Evolutionary conservation across 257 asterid genomes (phyloP), one percentile per base, ranked within the genome.

Genomic region (Solanum tacnaense): DNA sequence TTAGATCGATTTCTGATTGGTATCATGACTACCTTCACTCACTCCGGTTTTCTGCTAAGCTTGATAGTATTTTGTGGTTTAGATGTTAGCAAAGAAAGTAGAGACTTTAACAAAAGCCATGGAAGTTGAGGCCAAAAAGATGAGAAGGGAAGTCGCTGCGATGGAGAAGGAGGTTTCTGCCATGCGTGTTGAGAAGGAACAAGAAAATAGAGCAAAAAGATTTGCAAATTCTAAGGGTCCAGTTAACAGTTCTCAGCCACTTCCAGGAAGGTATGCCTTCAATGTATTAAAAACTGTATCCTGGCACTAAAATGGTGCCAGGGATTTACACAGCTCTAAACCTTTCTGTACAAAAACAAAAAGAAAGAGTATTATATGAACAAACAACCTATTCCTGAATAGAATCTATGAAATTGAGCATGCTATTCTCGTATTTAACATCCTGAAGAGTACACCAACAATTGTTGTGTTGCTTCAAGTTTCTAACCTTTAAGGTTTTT

Each of bases 161-260:
- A 96, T 97, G 98, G 99, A 97, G 95, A 96, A 97, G 92, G 99
- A 97, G 93, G 99, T 97, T 87, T 93, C 98, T 88, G 98, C 98
- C 85, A 96, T 97, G 97, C 98, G 98, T 52, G 95, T 92, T 86
- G 95, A 94, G 27, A 97, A 97, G 90, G 98, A 96, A 67, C 98
- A 96, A 79, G 98, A 97, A 88, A 94, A 86, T 85, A 95, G 93
- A 89, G 91, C 95, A 58, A 96, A 92, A 88, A 90, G 97, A 87
- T 92, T 95, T 49, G 98, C 93, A 72, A 93, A 91, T 89, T 86
- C 95, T 9, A 96, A 88, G 94, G 91, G 92, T 91, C 91, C 97
- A 27, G 90, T 89, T 21, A 96, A 88, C 91, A 92, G 94, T 90
- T 94, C 98, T 78, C 98, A 97, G 88, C 76, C 92, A 76, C 92